Evolutionary conservation across 1,284 basidiomycete species (phyloP), one percentile per base, ranked within the genome.

Genomic region (Mycosarcoma mackinlayi): DNA sequence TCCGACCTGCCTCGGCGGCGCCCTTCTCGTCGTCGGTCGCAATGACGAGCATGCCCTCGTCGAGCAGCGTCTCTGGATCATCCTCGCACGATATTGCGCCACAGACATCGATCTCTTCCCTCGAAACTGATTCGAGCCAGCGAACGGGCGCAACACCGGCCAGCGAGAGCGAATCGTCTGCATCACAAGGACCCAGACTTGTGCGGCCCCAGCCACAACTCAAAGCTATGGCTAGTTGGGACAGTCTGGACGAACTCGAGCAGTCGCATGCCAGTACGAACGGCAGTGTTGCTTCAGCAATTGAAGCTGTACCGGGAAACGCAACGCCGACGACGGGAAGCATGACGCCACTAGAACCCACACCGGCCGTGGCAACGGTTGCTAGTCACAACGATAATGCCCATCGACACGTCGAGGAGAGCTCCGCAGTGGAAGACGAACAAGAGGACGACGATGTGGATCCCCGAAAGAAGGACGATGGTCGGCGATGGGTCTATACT

Each of bases 401-500:
- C 5, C 63, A 66, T 27, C 40, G 63, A 19, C 63, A 66, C 30
- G 57, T 56, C 5, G 63, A 59, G 4, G 47, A 37, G 2, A 27
- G 19, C 6, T 14, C n/a, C 3, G 39, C 16, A 10, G 28, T 13
- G 35, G 18, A 38, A 21, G 37, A 13, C 9, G 37, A 33, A 8
- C 55, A 58, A 3, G 54, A 61, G 6, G 42, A 67, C 11, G 72
- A 75, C 31, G 59, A 68, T 41, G 37, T 67, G 14, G 67, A 70
- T 35, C 52, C 52, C 2, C 38, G 67, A 10, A 59, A 48, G 18
- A 48, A 23, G 21, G 71, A 66, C 25, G 75, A 75, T 60, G 74
- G 37, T 70, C 84, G 94, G 33, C 88, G 91, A 63, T 97, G 94
- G 94, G 92, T 92, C 45, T 94, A 92, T 81, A 90, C 85, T 54